Base-by-base conservation (phyloP, 805 yeast genomes). In the Candida mattraensis region DNA sequence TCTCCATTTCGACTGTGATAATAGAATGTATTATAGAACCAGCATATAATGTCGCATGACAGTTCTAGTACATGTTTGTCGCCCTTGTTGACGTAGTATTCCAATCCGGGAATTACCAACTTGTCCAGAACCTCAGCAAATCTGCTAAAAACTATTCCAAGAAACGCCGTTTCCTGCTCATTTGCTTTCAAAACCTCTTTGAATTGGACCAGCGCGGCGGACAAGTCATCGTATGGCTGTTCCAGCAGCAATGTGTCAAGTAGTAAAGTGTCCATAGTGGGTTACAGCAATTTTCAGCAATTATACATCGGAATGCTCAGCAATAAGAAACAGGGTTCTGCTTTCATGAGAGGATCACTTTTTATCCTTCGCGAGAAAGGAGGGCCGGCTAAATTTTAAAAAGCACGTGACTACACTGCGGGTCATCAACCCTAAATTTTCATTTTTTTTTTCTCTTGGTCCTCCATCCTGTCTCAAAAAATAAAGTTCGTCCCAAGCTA, bases 61-160 rank as follows among this genome's bases (percentile, higher is more conserved):
- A 32, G 28, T 8, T 37, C 39, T 5, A 40, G 16, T 3, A 24
- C 8, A 7, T 18, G 28, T 21, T 19, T 25, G 16, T 30, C 25
- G 11, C 17, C 17, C 18, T 37, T 26, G 7, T 25, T 34, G 13
- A 25, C 31, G 14, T 24, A 33, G 17, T 27, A 21, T 7, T 35
- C 41, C 18, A 44, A 21, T 7, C 45, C 48, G 3, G 48, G 48
- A 22, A 44, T 28, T 16, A 44, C 48, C 19, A 44, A 30, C 41
- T 40, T 44, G 33, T 44, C 48, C 10, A 44, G 39, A 12, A 44
- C 34, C 20, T 34, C 37, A 10, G 34, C 24, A 18, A 44, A 35
- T 5, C 48, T 35, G 18, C 26, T 24, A 18, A 44, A 44, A 15
- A 38, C 43, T 1, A 30, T 30, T 17, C 36, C 31, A 23, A 40